Base-by-base conservation (phyloP, 495 filamentous ascomycete genomes). In the Xylaria longipes region DNA sequence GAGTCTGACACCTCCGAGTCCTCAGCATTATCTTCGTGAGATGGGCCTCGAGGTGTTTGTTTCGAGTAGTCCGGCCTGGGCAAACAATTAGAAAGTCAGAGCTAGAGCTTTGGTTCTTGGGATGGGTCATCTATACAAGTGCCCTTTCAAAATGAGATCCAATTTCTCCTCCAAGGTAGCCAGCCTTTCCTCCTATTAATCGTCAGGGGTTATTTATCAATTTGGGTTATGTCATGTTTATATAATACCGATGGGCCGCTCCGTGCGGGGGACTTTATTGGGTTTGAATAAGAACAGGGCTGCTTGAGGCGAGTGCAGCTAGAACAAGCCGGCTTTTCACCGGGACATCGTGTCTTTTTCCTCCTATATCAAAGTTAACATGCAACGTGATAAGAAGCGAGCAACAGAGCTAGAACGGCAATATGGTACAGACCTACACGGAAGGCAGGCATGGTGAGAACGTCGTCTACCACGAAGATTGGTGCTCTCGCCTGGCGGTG, bases 311-410 rank as follows among this genome's bases (percentile, higher is more conserved):
- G 79, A 8, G 82, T 74, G 70, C 84, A 86, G 70, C 80, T 84
- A 22, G 84, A 86, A 61, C 84, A 86, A 1, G 80, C 73, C 14
- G 84, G 84, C 63, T 80, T 84, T 71, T 86, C 84, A 9, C 82
- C 84, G 2, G 84, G 84, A 73, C 84, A 86, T 27, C 84, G 82
- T 15, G 78, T 84, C 67, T 86, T 86, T 74, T 86, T 85, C 68
- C 83, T 72, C 75, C 82, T 85, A 54, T 66, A 39, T 12, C 11
- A 25, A 46, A n/a, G 57, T 68, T 52, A 68, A 33, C 25, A 70
- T 37, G n/a, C 25, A 17, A 52, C 9, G 2, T n/a, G 56, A 54
- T 29, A 1, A 46, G n/a, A 31, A 41, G 41, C 5, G 37, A 45
- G 58, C 22, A 41, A 37, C 11, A 35, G n/a, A 45, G 14, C n/a